Evolutionary conservation across 345 rosid genomes (phyloP).

Genomic region (Salix caprea): DNA sequence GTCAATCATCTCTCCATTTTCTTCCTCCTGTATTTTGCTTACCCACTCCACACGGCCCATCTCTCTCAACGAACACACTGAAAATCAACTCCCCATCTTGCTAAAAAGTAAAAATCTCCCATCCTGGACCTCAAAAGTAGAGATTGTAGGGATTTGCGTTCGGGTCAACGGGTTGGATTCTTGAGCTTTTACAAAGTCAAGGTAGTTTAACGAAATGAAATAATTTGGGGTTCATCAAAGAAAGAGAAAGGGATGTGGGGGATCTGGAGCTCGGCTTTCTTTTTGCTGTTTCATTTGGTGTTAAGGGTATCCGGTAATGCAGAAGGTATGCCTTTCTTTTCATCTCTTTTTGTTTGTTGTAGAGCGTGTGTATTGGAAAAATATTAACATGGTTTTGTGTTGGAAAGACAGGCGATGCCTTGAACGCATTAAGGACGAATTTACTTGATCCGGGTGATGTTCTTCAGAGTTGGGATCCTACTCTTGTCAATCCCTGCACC

Average conservation of each 20-base stretch:
- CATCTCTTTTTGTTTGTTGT: background rate
- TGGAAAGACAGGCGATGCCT: constrained; percentile 64
- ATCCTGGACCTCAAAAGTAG: too few species aligned
- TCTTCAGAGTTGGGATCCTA: constrained; percentile 78
- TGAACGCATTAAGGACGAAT: constrained; percentile 63
- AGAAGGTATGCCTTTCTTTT: constrained; percentile 47
- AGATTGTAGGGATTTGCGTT: background rate
- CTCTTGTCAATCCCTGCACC: constrained; percentile 73
- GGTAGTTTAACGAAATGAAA: background rate
- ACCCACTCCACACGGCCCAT: background rate
- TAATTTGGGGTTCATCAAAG: background rate
- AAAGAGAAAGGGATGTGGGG: constrained; percentile 9
- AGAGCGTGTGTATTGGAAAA: background rate
- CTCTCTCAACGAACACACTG: background rate
- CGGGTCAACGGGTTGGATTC: background rate
- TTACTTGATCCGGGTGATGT: constrained; percentile 67
- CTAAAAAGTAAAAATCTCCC: background rate
- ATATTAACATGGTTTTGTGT: background rate
- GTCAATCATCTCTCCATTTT: background rate
- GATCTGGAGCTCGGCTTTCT: constrained; percentile 33
- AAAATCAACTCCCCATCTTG: background rate
- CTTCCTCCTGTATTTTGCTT: too few species aligned
- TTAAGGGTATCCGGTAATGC: constrained; percentile 53
- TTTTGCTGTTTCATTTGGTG: constrained; percentile 43
- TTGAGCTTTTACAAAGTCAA: background rate